Base-by-base conservation (phyloP, 768 basidiomycete genomes). In the Tephrocybe sp. region DNA sequence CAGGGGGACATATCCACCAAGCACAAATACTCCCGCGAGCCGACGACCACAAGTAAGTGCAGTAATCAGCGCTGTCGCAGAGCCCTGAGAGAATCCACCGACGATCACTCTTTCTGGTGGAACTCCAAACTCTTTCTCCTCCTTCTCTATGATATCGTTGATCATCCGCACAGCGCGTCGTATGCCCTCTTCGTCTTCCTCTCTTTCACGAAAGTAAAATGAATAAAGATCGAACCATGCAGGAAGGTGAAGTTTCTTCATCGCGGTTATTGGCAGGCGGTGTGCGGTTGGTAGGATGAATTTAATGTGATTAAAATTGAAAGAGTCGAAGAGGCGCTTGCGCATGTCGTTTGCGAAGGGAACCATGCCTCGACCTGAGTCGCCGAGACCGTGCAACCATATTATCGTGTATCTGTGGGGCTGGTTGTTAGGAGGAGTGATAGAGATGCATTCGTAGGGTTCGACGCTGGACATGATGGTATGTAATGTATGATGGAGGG, bases 21-120 rank as follows among this genome's bases (percentile, higher is more conserved):
- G 66, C 4, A 75, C 70, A 36, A 75, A 74, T 16, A 85, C 60
- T 1, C 88, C 87, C 0, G 70, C 87, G 6, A 87, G 69, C 49
- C 74, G 77, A 46, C 78, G 70, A 31, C 59, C 53, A 1, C 64
- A 72, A 1, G 76, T 83, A 40, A 89, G 61, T 5, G 76, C 84
- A 2, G 77, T 77, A 47, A 87, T 66, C 9, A 85, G 66, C 3
- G 79, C 72, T 50, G 88, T 72, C 3, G 82, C 79, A 36, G 78
- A 84, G 16, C 87, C 88, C 62, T 90, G 88, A 45, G 79, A 82
- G 62, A 89, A 80, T 0, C 89, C 89, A 5, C 85, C 89, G 16
- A 91, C 54, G 35, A 90, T 74, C 53, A 89, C 81, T 38, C 83
- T 74, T 31, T 76, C 62, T 17, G 78, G 66, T 1, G 79, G 74